These are phyloP conservation scores for Aspergillus fijiensis DNA, from an alignment of 2,329 filamentous ascomycete species.

Conservation along the genomic window DNA sequence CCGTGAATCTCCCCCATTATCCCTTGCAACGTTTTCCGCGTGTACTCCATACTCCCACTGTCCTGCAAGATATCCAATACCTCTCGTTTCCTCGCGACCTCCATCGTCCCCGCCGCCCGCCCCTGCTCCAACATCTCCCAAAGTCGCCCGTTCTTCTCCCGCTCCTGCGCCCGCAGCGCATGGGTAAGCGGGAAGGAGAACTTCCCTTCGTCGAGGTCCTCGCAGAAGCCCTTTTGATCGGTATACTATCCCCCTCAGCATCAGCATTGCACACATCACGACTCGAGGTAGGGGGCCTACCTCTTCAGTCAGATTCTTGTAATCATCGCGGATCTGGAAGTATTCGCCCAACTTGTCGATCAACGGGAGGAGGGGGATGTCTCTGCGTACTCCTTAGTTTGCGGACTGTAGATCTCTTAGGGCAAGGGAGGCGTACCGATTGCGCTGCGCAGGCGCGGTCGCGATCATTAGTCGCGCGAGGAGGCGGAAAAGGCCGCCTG, in stretches of 20 bases:
- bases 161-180: slow-evolving; percentile 16
- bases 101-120: background rate
- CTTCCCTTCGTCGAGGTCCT: slow-evolving; percentile 49
- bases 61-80: background rate
- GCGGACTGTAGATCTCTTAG: background rate
- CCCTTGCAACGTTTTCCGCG: background rate
- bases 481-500: slow-evolving; percentile 42
- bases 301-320: slow-evolving; percentile 68
- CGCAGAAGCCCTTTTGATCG: slow-evolving; percentile 69
- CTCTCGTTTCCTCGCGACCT: background rate
- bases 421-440: slow-evolving; percentile 3
- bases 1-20: slow-evolving; percentile 4
- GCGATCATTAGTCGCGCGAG: slow-evolving; percentile 39
- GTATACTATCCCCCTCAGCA: slow-evolving; percentile 58
- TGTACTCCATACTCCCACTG: slow-evolving; percentile 7
- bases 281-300: background rate
- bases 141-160: background rate
- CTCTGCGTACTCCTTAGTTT: background rate
- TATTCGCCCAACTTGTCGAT: slow-evolving; percentile 53
- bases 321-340: slow-evolving; percentile 59
- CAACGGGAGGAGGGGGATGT: slow-evolving; percentile 53
- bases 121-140: slow-evolving; percentile 3
- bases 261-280: background rate
- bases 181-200: slow-evolving; percentile 91
- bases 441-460: slow-evolving; percentile 20